Percentiles rank a stretch among this genome's conserved stretches.
These are phyloP conservation scores for Lasiodiplodia sp. DNA, from an alignment of 2,329 filamentous ascomycete species.

Conservation along the genomic window DNA sequence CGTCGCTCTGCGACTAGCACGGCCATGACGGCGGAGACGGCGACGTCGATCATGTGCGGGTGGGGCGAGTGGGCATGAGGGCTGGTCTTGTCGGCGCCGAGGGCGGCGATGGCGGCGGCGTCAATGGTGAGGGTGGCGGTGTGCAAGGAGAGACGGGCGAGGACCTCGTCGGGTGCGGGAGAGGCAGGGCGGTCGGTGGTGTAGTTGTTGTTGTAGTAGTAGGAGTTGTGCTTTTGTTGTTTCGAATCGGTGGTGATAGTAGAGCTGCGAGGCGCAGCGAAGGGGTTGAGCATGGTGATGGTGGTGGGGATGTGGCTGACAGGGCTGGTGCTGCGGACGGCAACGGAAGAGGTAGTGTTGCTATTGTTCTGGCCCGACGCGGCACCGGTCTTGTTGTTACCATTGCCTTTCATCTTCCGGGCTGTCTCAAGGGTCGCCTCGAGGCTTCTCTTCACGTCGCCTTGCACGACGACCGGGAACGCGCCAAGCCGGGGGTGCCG, in stretches of 20 bases:
- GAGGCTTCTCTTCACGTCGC: conserved; percentile 35
- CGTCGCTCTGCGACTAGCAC: conserved; percentile 55
- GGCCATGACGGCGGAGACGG: conserved; percentile 51
- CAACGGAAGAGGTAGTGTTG: background rate
- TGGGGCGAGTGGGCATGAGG: conserved; percentile 44
- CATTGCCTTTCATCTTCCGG: background rate
- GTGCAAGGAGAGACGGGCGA: conserved; percentile 54
- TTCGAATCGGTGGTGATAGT: conserved; percentile 35
- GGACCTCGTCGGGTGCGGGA: conserved; percentile 45
- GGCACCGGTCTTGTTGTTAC: background rate
- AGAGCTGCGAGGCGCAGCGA: conserved; percentile 35
- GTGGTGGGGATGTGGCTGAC: conserved; percentile 20
- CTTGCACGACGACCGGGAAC: conserved; percentile 52
- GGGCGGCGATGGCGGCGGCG: conserved; percentile 45
- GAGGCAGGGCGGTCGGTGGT: conserved; percentile 43
- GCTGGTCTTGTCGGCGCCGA: conserved; percentile 35
- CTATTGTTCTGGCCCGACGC: background rate
- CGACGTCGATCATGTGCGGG: conserved; percentile 55
- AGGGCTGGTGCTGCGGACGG: conserved; percentile 14
- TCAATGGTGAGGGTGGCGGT: conserved; percentile 54
- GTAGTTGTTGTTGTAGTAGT: conserved; percentile 34
- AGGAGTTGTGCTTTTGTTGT: conserved; percentile 39
- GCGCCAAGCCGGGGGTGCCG: conserved; percentile 54
- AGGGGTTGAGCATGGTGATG: conserved; percentile 49
- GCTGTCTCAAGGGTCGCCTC: background rate